Conservation (phyloP, 2,329 filamentous ascomycete genomes). For the Pseudogymnoascus verrucosus region DNA sequence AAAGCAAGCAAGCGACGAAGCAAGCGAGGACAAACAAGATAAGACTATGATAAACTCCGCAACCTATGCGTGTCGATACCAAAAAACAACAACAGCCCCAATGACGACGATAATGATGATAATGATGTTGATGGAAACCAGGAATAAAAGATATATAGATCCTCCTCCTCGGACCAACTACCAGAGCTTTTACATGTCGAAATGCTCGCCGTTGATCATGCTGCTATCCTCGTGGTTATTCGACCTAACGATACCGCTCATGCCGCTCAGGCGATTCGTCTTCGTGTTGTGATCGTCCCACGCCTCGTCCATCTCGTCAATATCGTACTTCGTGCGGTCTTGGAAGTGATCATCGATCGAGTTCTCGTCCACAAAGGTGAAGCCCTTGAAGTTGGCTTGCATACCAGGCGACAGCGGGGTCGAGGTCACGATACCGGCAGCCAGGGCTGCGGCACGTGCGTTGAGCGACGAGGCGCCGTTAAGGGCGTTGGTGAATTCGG, state of each 20-base stretch:
- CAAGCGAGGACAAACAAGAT: neutral
- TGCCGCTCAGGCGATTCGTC: slow-evolving; percentile 53
- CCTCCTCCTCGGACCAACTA: neutral
- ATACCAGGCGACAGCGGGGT: slow-evolving; percentile 91
- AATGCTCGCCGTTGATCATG: slow-evolving; percentile 54
- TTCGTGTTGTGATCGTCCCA: slow-evolving; percentile 36
- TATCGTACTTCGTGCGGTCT: slow-evolving; percentile 41
- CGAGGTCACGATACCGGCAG: slow-evolving; percentile 76
- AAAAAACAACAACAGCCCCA: neutral
- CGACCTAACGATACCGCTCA: slow-evolving; percentile 56
- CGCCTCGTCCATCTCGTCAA: slow-evolving; percentile 55
- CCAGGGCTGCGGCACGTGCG: slow-evolving; percentile 78
- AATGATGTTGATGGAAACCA: neutral
- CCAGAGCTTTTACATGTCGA: slow-evolving; percentile 47
- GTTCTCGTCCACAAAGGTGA: slow-evolving; percentile 98
- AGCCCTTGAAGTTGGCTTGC: slow-evolving; percentile 96
- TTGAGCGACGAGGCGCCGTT: slow-evolving; percentile 83
- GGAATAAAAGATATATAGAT: slow-evolving; percentile 7
- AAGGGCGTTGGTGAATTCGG: slow-evolving; percentile 92
- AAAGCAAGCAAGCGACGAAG: neutral
- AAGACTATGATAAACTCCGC: slow-evolving; percentile 10
- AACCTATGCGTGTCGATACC: slow-evolving; percentile 10
- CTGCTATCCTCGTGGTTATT: slow-evolving; percentile 48
- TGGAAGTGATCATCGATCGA: slow-evolving; percentile 81
- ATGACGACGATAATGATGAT: neutral